phyloP scores from a whole-genome alignment of 2,329 filamentous ascomycete genomes.

The Fusarium sp. region DNA sequence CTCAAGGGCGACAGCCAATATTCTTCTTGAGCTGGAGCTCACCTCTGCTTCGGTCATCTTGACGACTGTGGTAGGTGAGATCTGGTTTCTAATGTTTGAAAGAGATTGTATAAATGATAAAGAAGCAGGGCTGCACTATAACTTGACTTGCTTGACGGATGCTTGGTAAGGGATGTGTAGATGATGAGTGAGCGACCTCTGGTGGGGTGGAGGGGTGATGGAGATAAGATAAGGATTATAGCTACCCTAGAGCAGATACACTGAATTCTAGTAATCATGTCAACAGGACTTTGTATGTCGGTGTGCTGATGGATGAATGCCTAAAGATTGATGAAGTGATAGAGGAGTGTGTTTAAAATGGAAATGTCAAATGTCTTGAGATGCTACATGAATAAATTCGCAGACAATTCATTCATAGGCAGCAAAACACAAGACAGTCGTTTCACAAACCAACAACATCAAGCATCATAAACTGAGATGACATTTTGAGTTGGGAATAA shows the following conservation, averaged over 20 bases:
- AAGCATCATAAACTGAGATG: too few species aligned
- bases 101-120: not conserved
- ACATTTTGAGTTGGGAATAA: slow-evolving; percentile 24
- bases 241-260: slow-evolving; percentile 13
- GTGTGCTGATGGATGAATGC: not conserved
- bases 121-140: not conserved
- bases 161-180: slow-evolving; percentile 37
- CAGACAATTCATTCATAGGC: not conserved
- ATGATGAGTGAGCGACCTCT: slow-evolving; percentile 36
- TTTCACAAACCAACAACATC: too few species aligned
- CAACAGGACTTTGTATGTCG: too few species aligned
- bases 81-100: accelerated
- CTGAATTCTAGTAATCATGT: not conserved
- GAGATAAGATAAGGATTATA: slow-evolving; percentile 33
- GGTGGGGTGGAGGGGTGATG: slow-evolving; percentile 10
- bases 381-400: too few species aligned
- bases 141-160: slow-evolving; percentile 17
- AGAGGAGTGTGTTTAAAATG: not conserved
- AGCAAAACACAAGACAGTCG: not conserved
- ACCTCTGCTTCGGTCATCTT: slow-evolving; percentile 41
- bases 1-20: slow-evolving; percentile 69
- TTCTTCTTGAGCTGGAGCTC: slow-evolving; percentile 58
- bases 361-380: too few species aligned
- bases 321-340: not conserved
- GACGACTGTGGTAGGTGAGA: accelerated